phyloP scores from a whole-genome alignment of 2,329 filamentous ascomycete species.

The Paramyrothecium roridum region DNA sequence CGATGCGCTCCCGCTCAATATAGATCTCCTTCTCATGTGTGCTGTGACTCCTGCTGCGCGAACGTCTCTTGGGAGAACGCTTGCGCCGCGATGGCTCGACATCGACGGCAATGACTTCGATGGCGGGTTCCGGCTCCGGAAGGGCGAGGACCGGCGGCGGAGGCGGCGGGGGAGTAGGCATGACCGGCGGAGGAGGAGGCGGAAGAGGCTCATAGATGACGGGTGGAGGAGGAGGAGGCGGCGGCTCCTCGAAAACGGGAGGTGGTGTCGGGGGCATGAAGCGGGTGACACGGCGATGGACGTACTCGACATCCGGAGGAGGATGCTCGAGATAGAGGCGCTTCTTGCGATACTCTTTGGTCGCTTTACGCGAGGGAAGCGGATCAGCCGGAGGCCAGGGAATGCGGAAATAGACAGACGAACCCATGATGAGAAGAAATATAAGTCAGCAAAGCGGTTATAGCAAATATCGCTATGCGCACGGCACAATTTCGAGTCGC shows the following conservation, averaged over 20 bases:
- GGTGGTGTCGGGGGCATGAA: slow-evolving; percentile 32
- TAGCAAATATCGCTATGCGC: background rate
- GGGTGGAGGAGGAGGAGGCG: slow-evolving; percentile 19
- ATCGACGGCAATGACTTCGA: slow-evolving; percentile 36
- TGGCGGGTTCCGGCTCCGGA: slow-evolving; percentile 23
- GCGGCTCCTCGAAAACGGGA: slow-evolving; percentile 20
- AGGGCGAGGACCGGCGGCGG: slow-evolving; percentile 16
- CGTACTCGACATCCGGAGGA: slow-evolving; percentile 31
- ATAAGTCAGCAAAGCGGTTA: background rate
- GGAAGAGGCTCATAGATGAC: slow-evolving; percentile 17
- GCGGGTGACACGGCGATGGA: slow-evolving; percentile 33
- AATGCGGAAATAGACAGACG: slow-evolving; percentile 4
- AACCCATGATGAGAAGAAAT: slow-evolving; percentile 17
- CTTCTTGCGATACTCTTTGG: slow-evolving; percentile 33
- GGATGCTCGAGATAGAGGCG: slow-evolving; percentile 39
- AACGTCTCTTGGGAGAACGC: slow-evolving; percentile 22
- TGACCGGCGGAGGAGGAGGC: background rate
- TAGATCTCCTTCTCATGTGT: slow-evolving; percentile 41
- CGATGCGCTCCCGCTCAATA: slow-evolving; percentile 48
- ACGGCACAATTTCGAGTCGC: background rate
- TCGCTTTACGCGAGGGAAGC: slow-evolving; percentile 15
- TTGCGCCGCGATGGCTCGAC: slow-evolving; percentile 24
- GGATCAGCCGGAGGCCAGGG: slow-evolving; percentile 15
- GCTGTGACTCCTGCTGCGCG: slow-evolving; percentile 24
- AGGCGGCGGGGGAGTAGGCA: slow-evolving; percentile 8